Evolutionary conservation across 1,284 basidiomycete genomes (phyloP).

Genomic region (Uromyces viciae-fabae): DNA sequence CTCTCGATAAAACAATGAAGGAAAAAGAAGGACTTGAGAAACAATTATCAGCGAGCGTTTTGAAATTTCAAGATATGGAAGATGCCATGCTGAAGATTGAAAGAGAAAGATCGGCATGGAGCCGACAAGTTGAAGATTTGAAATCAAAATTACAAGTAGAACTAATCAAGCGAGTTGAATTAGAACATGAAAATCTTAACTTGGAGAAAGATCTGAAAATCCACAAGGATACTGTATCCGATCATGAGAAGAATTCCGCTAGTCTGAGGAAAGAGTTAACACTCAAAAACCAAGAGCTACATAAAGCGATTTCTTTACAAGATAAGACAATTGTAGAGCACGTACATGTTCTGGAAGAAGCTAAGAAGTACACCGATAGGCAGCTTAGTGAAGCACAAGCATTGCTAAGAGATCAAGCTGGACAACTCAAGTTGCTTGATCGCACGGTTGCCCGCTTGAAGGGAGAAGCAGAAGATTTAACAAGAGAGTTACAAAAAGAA

Average conservation of each 20-base stretch:
- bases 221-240: conserved; percentile 72
- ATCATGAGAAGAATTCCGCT: conserved; percentile 54
- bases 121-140: conserved; percentile 67
- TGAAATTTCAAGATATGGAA: conserved; percentile 77
- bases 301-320: conserved; percentile 63
- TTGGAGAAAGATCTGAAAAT: conserved; percentile 62
- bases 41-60: conserved; percentile 67
- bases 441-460: conserved; percentile 72
- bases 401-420: conserved; percentile 69
- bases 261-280: conserved; percentile 49
- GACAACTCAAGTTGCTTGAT: conserved; percentile 77
- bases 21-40: conserved; percentile 67
- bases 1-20: conserved; percentile 17
- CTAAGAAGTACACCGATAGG: conserved; percentile 89
- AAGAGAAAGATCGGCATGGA: conserved; percentile 70
- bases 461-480: conserved; percentile 79
- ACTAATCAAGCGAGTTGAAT: conserved; percentile 49
- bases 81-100: conserved; percentile 78
- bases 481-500: conserved; percentile 70
- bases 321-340: conserved; percentile 99
- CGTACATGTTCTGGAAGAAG: conserved; percentile 93
- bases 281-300: conserved; percentile 47
- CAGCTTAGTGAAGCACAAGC: conserved; percentile 77
- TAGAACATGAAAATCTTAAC: conserved; percentile 33
- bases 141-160: conserved; percentile 59